Percentiles rank a stretch among this genome's conserved stretches.
These are phyloP conservation scores for Camelina neglecta DNA, from an alignment of 345 rosid genomes.

Conservation along the genomic window DNA sequence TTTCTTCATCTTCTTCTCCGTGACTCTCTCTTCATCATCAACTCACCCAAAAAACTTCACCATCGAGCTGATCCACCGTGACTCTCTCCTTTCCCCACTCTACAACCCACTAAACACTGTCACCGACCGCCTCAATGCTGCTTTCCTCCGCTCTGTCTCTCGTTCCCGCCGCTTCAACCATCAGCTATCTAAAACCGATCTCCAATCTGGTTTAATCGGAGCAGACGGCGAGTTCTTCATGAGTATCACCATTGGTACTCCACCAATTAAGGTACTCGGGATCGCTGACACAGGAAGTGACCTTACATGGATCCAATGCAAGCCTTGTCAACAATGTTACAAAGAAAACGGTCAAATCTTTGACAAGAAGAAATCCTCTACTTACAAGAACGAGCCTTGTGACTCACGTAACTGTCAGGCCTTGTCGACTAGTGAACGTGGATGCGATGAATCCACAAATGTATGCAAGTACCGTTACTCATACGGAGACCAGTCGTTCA, in stretches of 20 bases:
- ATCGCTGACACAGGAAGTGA: constrained; percentile 73
- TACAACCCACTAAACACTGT: constrained; percentile 45
- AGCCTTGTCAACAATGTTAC: constrained; percentile 63
- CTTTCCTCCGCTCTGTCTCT: constrained; percentile 56
- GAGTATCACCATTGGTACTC: constrained; percentile 63
- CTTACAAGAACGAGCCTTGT: constrained; percentile 47
- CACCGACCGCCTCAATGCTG: constrained; percentile 47
- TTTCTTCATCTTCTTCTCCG: constrained; percentile 9
- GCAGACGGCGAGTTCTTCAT: constrained; percentile 61
- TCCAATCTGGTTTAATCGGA: constrained; percentile 48
- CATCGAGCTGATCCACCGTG: constrained; percentile 57
- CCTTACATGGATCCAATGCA: constrained; percentile 67
- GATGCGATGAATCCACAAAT: constrained; percentile 16
- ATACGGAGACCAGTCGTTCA: constrained; percentile 51
- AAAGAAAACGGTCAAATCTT: constrained; percentile 53
- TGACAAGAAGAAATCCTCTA: constrained; percentile 57
- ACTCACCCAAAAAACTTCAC: constrained; percentile 36
- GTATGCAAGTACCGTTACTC: constrained; percentile 42
- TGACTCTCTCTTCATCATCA: constrained; percentile 21
- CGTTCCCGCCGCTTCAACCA: constrained; percentile 48
- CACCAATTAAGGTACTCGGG: constrained; percentile 47
- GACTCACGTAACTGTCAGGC: constrained; percentile 46
- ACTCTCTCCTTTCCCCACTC: constrained; percentile 62
- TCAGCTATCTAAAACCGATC: constrained; percentile 13
- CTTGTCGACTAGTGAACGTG: constrained; percentile 27